phyloP scores from a whole-genome alignment of 495 filamentous ascomycete genomes.

The Penicillium daleae region DNA sequence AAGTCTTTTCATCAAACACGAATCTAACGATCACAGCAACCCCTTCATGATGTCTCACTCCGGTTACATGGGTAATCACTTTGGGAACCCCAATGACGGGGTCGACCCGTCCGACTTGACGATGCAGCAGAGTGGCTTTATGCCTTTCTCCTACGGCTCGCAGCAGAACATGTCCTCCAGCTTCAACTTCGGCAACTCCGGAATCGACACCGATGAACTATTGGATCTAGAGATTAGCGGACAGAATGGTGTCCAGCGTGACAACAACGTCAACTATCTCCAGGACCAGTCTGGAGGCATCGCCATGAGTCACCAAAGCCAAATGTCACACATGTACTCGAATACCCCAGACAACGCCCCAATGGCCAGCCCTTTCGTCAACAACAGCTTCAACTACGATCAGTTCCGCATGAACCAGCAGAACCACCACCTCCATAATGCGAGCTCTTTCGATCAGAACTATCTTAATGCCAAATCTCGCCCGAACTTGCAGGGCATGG shows the following conservation, averaged over 20 bases:
- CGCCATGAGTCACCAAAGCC: conserved; percentile 53
- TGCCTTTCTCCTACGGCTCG: conserved; percentile 52
- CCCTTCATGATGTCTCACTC: conserved; percentile 59
- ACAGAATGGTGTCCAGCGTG: conserved; percentile 46
- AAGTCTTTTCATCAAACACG: conserved; percentile 76
- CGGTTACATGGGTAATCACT: conserved; percentile 69
- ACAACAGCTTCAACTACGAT: conserved; percentile 69
- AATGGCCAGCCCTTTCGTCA: conserved; percentile 83
- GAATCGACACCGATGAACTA: conserved; percentile 58
- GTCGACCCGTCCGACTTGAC: conserved; percentile 88
- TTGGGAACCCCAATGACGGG: conserved; percentile 62
- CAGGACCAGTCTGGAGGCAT: conserved; percentile 53
- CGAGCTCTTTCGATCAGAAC: conserved; percentile 58
- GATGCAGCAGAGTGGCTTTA: conserved; percentile 61
- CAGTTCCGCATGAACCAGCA: conserved; percentile 69
- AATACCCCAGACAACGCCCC: conserved; percentile 86
- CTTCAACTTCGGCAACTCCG: conserved; percentile 58
- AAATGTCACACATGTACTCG: conserved; percentile 76
- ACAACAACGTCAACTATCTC: conserved; percentile 47
- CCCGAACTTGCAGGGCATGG: conserved; percentile 64
- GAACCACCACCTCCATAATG: conserved; percentile 52
- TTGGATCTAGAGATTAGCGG: conserved; percentile 56
- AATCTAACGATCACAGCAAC: conserved; percentile 68
- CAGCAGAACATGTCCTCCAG: conserved; percentile 57
- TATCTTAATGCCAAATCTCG: conserved; percentile 56